Evolutionary conservation across 2,329 filamentous ascomycete genomes (phyloP).

Genomic region (Aspergillus unguis): DNA sequence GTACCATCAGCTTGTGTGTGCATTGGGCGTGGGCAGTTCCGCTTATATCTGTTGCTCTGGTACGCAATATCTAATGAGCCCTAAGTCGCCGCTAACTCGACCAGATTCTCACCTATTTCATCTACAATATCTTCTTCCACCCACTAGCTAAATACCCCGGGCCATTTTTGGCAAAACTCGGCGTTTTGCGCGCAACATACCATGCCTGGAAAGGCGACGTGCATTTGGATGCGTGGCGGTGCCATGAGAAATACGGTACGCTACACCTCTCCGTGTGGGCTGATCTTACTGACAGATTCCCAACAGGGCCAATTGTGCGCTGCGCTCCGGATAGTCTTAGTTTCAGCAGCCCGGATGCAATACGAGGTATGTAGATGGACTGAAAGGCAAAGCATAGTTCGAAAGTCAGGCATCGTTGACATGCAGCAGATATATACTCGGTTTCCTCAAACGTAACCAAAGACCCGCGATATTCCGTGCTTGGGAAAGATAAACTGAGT

Average conservation of each 20-base stretch:
- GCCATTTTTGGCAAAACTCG: conserved; percentile 47
- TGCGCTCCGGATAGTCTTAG: neutral
- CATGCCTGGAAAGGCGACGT: conserved; percentile 25
- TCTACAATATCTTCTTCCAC: conserved; percentile 37
- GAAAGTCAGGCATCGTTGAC: no score
- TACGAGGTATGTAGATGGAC: neutral
- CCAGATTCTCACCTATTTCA: no score
- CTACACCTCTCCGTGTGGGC: neutral
- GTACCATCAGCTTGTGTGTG: no score
- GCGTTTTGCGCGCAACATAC: conserved; percentile 42
- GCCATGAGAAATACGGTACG: conserved; percentile 32
- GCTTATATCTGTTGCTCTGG: no score
- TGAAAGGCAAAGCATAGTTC: no score
- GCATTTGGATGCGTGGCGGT: conserved; percentile 26
- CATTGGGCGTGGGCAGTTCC: no score
- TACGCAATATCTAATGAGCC: no score
- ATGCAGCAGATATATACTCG: no score
- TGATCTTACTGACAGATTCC: neutral
- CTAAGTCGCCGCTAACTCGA: no score
- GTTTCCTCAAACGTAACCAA: no score
- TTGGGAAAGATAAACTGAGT: neutral
- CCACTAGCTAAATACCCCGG: conserved; percentile 61
- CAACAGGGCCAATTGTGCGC: neutral
- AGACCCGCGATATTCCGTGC: no score
- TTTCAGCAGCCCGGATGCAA: neutral